A percentile compares a stretch with the other conserved stretches of the same genome.
Evolutionary conservation across 768 basidiomycete genomes (phyloP).

Genomic region (Tulasnella sp.): DNA sequence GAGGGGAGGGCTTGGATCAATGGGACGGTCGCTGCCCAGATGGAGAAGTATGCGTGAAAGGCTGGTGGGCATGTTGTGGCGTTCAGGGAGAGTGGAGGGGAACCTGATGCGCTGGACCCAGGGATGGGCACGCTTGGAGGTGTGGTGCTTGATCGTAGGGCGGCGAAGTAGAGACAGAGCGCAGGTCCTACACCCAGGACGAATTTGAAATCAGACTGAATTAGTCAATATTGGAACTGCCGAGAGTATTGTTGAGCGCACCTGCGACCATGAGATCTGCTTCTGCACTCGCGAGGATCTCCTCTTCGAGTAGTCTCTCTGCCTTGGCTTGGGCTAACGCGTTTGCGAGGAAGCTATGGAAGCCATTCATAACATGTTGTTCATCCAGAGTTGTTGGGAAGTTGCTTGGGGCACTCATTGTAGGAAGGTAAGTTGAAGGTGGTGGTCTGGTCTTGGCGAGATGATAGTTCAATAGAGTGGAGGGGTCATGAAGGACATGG

Average conservation of each 20-base stretch:
- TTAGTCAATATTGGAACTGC: background rate
- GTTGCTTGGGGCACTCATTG: background rate
- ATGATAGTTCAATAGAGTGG: too few species aligned
- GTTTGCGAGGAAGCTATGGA: conserved; percentile 72
- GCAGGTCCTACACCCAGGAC: conserved; percentile 47
- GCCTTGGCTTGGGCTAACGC: conserved; percentile 64
- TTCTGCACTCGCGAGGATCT: conserved; percentile 65
- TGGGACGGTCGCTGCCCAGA: conserved; percentile 61
- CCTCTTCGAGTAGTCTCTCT: conserved; percentile 60
- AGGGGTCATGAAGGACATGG: too few species aligned
- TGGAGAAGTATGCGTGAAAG: conserved; percentile 56
- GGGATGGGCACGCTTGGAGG: conserved; percentile 79
- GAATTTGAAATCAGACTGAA: background rate
- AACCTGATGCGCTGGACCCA: conserved; percentile 25
- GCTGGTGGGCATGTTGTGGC: conserved; percentile 54
- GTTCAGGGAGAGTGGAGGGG: conserved; percentile 46
- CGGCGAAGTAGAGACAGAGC: conserved; percentile 74
- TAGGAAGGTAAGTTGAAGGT: background rate
- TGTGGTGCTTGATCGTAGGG: conserved; percentile 57
- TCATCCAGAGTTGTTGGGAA: background rate
- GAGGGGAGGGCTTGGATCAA: conserved; percentile 50
- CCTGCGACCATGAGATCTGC: conserved; percentile 81
- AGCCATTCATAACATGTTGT: conserved; percentile 59
- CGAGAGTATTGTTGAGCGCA: conserved; percentile 23
- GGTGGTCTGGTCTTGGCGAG: too few species aligned